These are phyloP conservation scores for Ambrosiella beaveri DNA, from an alignment of 2,329 filamentous ascomycete species.

Conservation along the genomic window DNA sequence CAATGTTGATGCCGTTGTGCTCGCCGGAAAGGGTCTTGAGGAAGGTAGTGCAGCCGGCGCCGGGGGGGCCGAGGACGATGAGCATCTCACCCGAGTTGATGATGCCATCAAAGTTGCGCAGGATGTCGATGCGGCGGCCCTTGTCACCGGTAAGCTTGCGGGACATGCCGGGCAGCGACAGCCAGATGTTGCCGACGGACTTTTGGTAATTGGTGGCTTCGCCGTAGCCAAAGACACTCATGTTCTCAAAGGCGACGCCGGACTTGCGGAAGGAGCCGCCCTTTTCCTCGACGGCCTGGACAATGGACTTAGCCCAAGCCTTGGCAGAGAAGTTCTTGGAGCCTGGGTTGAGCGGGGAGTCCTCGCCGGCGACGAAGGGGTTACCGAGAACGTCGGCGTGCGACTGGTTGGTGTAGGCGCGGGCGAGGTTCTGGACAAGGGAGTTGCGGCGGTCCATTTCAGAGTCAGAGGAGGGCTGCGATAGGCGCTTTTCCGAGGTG, in stretches of 20 bases:
- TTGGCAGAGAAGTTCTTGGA: constrained; percentile 36
- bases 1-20: constrained; percentile 61
- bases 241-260: constrained; percentile 48
- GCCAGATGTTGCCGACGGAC: constrained; percentile 44
- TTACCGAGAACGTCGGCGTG: constrained; percentile 24
- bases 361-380: constrained; percentile 30
- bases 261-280: constrained; percentile 41
- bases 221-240: constrained; percentile 52
- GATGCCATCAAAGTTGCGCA: constrained; percentile 49
- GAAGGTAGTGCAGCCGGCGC: constrained; percentile 65
- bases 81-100: constrained; percentile 59
- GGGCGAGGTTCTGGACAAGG: constrained; percentile 37
- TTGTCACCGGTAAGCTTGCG: constrained; percentile 34
- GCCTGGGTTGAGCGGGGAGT: constrained; percentile 36
- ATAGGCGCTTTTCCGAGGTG: constrained; percentile 11
- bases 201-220: constrained; percentile 54
- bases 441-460: constrained; percentile 35
- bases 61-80: constrained; percentile 55
- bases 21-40: constrained; percentile 74
- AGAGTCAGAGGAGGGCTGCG: constrained; percentile 16
- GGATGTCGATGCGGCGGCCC: constrained; percentile 46
- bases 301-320: constrained; percentile 43
- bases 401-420: constrained; percentile 35
- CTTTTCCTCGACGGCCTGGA: constrained; percentile 32
- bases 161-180: constrained; percentile 28